Evolutionary conservation across 495 filamentous ascomycete species (phyloP), one percentile per base, ranked within the genome.

Genomic region (Acidomyces sp.): DNA sequence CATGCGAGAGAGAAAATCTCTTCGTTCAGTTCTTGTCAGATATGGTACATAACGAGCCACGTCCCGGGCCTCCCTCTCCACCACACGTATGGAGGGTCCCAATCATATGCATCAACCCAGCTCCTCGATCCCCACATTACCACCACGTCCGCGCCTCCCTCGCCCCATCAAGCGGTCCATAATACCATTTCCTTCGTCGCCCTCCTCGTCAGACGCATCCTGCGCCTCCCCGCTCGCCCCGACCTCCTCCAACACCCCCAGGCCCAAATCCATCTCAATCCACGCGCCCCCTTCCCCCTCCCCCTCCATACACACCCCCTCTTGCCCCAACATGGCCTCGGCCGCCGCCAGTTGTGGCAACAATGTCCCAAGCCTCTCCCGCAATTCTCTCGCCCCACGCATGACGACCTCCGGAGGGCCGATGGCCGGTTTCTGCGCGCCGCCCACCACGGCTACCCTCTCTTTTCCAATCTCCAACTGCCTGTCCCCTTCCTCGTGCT

Each of bases 201-300:
- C 37, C 6, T 9, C 22, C 7, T 43, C 44, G 9, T 34, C 26
- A 12, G 20, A 20, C 4, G 15, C n/a, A 29, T 6, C 34, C 23
- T 18, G 39, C 44, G 7, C 23, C 32, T 9, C 20, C 42, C 10
- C 24, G 18, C 31, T 41, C n/a, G n/a, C n/a, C n/a, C n/a, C n/a
- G n/a, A n/a, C 19, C 35, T 52, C 43, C 35, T 52, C 48, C 9
- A 52, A 22, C 23, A 52, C 48, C 2, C 48, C 48, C 19, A 52
- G 24, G n/a, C 48, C 43, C 15, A 52, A 35, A 21, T 43, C 22
- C 48, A 52, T 52, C 48, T 52, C 48, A 22, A 52, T 52, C 30
- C 43, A 28, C 29, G 37, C 32, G 34, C 47, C 43, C 1, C 22
- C 43, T 11, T 52, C 48, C 7, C 24, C 43, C 13, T 46, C 48